phyloP scores from a whole-genome alignment of 2,329 filamentous ascomycete species.

The Sordariomycetes sp. region DNA sequence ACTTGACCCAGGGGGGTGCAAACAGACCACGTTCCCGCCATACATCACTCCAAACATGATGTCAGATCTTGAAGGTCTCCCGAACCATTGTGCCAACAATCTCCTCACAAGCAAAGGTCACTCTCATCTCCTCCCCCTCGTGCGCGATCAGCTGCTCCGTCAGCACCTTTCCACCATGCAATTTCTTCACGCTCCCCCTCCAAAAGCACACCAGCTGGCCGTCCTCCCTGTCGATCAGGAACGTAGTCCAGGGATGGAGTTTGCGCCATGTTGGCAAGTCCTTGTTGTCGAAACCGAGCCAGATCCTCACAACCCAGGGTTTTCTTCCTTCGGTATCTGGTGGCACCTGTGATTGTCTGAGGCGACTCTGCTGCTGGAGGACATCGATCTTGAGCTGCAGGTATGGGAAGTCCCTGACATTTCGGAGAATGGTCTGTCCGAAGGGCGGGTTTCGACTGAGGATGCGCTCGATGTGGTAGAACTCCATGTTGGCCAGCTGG shows the following conservation, averaged over 20 bases:
- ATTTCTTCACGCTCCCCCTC: constrained; percentile 51
- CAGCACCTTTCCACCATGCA: constrained; percentile 48
- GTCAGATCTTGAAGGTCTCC: neutral
- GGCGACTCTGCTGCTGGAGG: neutral
- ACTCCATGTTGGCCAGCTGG: constrained; percentile 56
- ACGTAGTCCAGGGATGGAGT: constrained; percentile 59
- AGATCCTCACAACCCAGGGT: constrained; percentile 44
- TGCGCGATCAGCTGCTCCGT: constrained; percentile 48
- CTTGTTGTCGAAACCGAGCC: constrained; percentile 64
- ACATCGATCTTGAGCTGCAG: constrained; percentile 32
- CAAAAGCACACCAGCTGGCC: constrained; percentile 57
- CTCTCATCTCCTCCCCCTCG: constrained; percentile 46
- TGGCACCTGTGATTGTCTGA: neutral
- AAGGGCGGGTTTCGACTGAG: constrained; percentile 76
- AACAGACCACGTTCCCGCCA: no score
- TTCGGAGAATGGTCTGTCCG: constrained; percentile 59
- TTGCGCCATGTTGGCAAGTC: constrained; percentile 51
- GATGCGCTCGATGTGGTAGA: constrained; percentile 66
- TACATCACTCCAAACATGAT: no score
- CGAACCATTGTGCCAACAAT: constrained; percentile 52
- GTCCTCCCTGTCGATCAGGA: constrained; percentile 55
- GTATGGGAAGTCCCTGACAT: constrained; percentile 60
- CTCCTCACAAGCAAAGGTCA: constrained; percentile 75
- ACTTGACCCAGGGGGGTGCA: no score
- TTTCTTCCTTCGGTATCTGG: neutral